phyloP scores from a whole-genome alignment of 768 basidiomycete species.

The Lactarius vividus region DNA sequence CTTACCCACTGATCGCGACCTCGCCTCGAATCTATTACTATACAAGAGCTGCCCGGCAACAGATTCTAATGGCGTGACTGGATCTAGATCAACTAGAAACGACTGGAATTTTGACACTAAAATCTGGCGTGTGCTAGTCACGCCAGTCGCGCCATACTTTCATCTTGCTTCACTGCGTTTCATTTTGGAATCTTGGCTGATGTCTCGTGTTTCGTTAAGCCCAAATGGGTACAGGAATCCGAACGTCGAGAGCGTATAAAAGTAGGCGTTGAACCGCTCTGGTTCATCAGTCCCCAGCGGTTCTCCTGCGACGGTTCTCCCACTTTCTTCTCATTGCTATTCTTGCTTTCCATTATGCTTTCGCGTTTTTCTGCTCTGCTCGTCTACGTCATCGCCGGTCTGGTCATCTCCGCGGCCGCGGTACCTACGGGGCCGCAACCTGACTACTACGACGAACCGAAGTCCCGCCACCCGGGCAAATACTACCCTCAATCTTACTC shows the following conservation, averaged over 20 bases:
- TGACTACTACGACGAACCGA: constrained; percentile 2
- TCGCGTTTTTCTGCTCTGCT: constrained; percentile 23
- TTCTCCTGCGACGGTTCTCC: constrained; percentile 9
- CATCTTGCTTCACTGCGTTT: background rate
- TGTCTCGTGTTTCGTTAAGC: background rate
- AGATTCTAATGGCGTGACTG: background rate
- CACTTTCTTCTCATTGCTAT: constrained; percentile 1
- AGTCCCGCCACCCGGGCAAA: background rate
- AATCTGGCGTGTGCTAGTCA: background rate
- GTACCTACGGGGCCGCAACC: constrained; percentile 11
- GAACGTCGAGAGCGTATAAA: constrained; percentile 12
- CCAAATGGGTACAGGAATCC: constrained; percentile 5
- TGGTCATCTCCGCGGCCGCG: constrained; percentile 20
- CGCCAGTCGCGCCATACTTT: background rate
- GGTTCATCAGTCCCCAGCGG: constrained; percentile 14
- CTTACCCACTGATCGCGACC: too few species aligned
- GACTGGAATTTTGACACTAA: background rate
- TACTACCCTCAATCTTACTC: constrained; percentile 1
- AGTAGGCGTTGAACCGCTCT: background rate
- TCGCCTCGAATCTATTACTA: too few species aligned
- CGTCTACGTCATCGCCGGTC: constrained; percentile 17
- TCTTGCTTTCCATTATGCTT: constrained; percentile 22
- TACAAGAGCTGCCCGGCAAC: too few species aligned
- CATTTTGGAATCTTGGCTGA: background rate
- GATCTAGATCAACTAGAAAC: background rate